Evolutionary conservation across 495 filamentous ascomycete species (phyloP).

Genomic region (Penicillium angulare): DNA sequence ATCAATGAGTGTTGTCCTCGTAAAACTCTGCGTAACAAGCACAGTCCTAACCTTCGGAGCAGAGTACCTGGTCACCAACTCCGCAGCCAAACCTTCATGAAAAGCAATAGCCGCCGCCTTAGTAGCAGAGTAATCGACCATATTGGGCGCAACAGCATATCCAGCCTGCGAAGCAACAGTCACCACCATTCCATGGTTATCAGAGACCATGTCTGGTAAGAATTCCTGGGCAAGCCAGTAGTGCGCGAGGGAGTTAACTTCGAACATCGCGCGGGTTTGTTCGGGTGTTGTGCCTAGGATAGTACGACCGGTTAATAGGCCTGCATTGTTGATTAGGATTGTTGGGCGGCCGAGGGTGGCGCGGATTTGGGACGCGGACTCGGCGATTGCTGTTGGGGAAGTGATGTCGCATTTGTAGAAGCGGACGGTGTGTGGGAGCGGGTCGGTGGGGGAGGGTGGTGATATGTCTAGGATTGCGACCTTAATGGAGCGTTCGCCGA

Average conservation of each 20-base stretch:
- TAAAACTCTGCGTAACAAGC: slow-evolving; percentile 63
- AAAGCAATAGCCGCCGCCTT: slow-evolving; percentile 68
- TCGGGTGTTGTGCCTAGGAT: slow-evolving; percentile 56
- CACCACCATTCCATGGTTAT: slow-evolving; percentile 72
- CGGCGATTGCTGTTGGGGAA: slow-evolving; percentile 45
- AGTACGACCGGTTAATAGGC: slow-evolving; percentile 58
- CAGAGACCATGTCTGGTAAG: slow-evolving; percentile 59
- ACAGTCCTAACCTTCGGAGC: slow-evolving; percentile 65
- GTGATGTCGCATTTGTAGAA: slow-evolving; percentile 68
- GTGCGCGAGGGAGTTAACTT: slow-evolving; percentile 69
- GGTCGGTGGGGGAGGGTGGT: slow-evolving; percentile 54
- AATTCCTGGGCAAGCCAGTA: slow-evolving; percentile 65
- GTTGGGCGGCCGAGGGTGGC: slow-evolving; percentile 60
- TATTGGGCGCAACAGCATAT: slow-evolving; percentile 58
- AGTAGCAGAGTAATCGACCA: slow-evolving; percentile 66
- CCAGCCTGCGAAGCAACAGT: slow-evolving; percentile 66
- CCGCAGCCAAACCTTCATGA: slow-evolving; percentile 67
- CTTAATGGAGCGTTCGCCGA: slow-evolving; percentile 57
- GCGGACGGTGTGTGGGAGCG: slow-evolving; percentile 51
- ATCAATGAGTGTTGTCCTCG: slow-evolving; percentile 59
- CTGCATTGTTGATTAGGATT: slow-evolving; percentile 75
- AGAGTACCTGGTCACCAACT: slow-evolving; percentile 59
- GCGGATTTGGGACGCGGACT: slow-evolving; percentile 49
- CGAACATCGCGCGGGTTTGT: slow-evolving; percentile 63
- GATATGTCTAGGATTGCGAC: slow-evolving; percentile 72